Conservation (phyloP, 1,284 basidiomycete species). For the Meira nashicola region DNA sequence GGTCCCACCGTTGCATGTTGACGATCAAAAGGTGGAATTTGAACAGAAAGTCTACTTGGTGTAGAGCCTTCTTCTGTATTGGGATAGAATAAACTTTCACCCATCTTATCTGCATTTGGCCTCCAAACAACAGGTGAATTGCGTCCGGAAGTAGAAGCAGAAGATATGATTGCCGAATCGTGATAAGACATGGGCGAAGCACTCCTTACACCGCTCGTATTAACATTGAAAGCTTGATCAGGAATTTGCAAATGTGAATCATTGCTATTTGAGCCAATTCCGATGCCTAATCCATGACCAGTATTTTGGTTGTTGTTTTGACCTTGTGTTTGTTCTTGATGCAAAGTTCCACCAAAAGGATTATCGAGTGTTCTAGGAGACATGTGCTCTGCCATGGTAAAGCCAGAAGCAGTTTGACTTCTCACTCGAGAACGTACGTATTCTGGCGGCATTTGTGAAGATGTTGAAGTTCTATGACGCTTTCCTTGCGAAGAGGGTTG, state of each 20-base stretch:
- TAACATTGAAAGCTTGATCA: slow-evolving; percentile 27
- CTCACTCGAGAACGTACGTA: slow-evolving; percentile 31
- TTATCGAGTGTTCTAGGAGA: neutral
- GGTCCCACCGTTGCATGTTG: neutral
- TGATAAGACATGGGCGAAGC: slow-evolving; percentile 23
- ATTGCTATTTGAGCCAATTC: slow-evolving; percentile 11
- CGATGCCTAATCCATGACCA: slow-evolving; percentile 15
- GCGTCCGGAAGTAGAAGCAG: slow-evolving; percentile 20
- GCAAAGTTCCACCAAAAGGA: slow-evolving; percentile 54
- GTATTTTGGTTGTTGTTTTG: slow-evolving; percentile 23
- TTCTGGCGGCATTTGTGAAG: slow-evolving; percentile 2
- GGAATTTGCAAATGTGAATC: slow-evolving; percentile 24
- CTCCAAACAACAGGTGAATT: slow-evolving; percentile 25
- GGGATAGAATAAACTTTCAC: too few species aligned
- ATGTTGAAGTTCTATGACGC: neutral
- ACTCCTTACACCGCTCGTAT: slow-evolving; percentile 15
- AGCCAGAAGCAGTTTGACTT: slow-evolving; percentile 32
- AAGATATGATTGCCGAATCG: slow-evolving; percentile 22
- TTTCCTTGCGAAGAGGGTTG: too few species aligned
- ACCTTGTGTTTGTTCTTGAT: slow-evolving; percentile 55
- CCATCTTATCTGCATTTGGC: neutral
- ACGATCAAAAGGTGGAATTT: neutral
- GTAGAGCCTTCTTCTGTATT: neutral
- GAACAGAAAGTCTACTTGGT: neutral
- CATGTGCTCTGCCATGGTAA: neutral